Conservation (phyloP, 768 basidiomycete genomes). For the Tubosaeta sp. region DNA sequence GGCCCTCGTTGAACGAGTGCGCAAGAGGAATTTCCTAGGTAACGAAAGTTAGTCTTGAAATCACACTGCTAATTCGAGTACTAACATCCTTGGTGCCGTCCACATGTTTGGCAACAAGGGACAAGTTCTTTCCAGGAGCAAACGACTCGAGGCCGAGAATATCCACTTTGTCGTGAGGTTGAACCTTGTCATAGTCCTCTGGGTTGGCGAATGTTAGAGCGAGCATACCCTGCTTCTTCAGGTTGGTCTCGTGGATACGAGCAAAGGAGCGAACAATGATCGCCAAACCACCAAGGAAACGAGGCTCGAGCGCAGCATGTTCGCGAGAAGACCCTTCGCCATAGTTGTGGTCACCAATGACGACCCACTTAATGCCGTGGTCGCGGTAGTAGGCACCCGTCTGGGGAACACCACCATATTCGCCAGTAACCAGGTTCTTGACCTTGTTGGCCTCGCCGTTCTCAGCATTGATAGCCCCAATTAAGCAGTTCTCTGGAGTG, state of each 20-base stretch:
- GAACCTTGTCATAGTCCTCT: constrained; percentile 91
- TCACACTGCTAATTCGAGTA: neutral
- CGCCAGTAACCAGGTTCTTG: constrained; percentile 85
- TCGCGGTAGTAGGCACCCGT: constrained; percentile 88
- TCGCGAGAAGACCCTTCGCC: constrained; percentile 98
- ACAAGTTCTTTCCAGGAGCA: constrained; percentile 89
- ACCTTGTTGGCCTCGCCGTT: constrained; percentile 96
- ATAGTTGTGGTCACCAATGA: constrained; percentile 94
- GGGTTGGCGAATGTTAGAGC: constrained; percentile 90
- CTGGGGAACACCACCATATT: constrained; percentile 80
- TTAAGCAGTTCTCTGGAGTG: constrained; percentile 83
- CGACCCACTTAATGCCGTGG: constrained; percentile 91
- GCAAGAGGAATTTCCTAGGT: constrained; percentile 69
- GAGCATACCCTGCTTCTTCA: constrained; percentile 99
- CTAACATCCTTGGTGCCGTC: constrained; percentile 70
- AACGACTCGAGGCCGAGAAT: constrained; percentile 88
- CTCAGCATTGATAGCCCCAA: constrained; percentile 94
- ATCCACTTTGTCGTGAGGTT: constrained; percentile 82
- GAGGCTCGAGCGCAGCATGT: constrained; percentile 94
- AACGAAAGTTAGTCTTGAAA: constrained; percentile 13
- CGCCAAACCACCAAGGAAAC: constrained; percentile 91
- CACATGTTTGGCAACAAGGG: constrained; percentile 73
- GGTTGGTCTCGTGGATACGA: constrained; percentile 95
- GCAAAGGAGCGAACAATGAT: constrained; percentile 97
- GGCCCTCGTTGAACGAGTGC: constrained; percentile 95